These are phyloP conservation scores for Phytophthora sansomeana DNA, from an alignment of 352 stramenopile species.

Conservation along the genomic window DNA sequence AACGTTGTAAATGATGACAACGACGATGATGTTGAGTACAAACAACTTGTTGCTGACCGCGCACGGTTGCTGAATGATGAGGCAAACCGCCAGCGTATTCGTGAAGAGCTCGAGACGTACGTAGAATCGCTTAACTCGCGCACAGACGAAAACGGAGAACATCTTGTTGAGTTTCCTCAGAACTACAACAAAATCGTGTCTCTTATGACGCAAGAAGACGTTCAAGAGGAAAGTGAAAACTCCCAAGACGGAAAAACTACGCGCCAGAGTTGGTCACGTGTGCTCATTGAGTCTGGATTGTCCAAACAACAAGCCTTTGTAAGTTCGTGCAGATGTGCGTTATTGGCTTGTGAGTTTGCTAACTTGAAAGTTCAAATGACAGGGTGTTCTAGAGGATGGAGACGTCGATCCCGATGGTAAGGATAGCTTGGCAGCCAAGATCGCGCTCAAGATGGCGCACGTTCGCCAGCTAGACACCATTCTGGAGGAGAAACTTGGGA, in stretches of 20 bases:
- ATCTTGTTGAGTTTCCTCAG: slow-evolving; percentile 58
- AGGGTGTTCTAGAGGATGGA: slow-evolving; percentile 60
- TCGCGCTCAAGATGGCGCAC: slow-evolving; percentile 76
- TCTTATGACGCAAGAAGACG: slow-evolving; percentile 69
- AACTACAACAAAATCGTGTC: slow-evolving; percentile 75
- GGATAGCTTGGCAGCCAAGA: slow-evolving; percentile 55
- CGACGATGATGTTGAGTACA: slow-evolving; percentile 40
- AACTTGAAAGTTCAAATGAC: neutral
- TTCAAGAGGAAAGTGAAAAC: slow-evolving; percentile 34
- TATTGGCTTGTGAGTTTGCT: neutral
- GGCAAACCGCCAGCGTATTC: slow-evolving; percentile 43
- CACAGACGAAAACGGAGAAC: slow-evolving; percentile 57
- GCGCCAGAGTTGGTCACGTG: slow-evolving; percentile 60
- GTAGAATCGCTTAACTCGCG: slow-evolving; percentile 45
- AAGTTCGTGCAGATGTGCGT: slow-evolving; percentile 5
- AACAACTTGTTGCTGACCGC: slow-evolving; percentile 13
- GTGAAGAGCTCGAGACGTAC: slow-evolving; percentile 57
- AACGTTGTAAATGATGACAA: neutral
- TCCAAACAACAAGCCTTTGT: slow-evolving; percentile 76
- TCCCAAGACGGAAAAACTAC: slow-evolving; percentile 3
- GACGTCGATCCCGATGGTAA: slow-evolving; percentile 37
- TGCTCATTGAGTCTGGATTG: slow-evolving; percentile 69
- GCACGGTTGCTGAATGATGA: slow-evolving; percentile 41
- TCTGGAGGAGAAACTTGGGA: slow-evolving; percentile 70
- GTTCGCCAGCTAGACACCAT: slow-evolving; percentile 68